Evolutionary conservation across 2,329 filamentous ascomycete species (phyloP).

Genomic region (Coniochaeta ligniaria): DNA sequence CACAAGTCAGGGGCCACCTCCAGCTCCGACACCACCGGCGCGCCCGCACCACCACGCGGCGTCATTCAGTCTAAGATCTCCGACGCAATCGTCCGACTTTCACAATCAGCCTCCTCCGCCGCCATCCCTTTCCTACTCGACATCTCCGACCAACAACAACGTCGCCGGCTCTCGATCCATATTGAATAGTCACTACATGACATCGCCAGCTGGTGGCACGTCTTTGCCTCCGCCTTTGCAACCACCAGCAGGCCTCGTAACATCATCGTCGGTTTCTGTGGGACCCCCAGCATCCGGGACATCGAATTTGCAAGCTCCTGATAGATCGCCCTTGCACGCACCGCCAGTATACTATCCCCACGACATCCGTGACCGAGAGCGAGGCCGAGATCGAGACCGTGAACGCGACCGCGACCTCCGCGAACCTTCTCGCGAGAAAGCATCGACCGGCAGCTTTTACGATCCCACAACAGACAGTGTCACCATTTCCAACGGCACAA

Average conservation of each 20-base stretch:
- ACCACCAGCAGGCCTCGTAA: conserved; percentile 3
- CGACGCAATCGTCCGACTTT: conserved; percentile 24
- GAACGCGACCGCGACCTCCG: conserved; percentile 16
- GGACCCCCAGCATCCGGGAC: background rate
- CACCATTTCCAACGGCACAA: conserved; percentile 30
- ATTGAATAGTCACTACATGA: conserved; percentile 27
- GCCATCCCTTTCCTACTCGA: conserved; percentile 19
- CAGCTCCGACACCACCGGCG: conserved; percentile 10
- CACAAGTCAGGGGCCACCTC: conserved; percentile 6
- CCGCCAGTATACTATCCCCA: conserved; percentile 33
- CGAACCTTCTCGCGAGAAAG: conserved; percentile 25
- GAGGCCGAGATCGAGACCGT: conserved; percentile 1
- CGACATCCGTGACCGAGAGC: conserved; percentile 16
- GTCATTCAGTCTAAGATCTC: conserved; percentile 42
- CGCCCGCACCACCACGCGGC: conserved; percentile 27
- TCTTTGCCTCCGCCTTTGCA: conserved; percentile 12
- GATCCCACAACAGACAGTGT: conserved; percentile 43
- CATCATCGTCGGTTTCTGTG: conserved; percentile 4
- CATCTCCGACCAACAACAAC: conserved; percentile 19
- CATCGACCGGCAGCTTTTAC: conserved; percentile 40
- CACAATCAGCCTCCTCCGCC: conserved; percentile 15
- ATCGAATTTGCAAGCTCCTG: conserved; percentile 19
- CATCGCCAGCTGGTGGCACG: conserved; percentile 22
- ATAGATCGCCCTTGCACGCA: conserved; percentile 34
- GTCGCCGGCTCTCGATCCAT: conserved; percentile 18